A percentile compares a stretch with the other conserved stretches of the same genome.
Conservation (phyloP, 768 basidiomycete species). For the Mycena galopus region DNA sequence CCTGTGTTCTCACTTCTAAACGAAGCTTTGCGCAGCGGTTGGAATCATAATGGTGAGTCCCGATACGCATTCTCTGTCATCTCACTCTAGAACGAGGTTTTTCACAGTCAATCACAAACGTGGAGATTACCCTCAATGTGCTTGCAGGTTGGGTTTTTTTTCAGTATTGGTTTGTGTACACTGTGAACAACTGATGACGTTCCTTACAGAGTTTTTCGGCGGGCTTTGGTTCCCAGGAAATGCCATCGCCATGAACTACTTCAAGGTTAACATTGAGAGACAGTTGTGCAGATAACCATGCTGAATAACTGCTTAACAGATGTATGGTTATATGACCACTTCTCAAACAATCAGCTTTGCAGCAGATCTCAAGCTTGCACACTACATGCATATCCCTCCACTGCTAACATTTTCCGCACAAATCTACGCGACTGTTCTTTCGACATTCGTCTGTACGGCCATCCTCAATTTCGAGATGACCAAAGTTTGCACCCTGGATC, state of each 20-base stretch:
- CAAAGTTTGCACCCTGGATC: constrained; percentile 48
- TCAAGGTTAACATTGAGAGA: constrained; percentile 41
- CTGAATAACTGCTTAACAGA: constrained; percentile 22
- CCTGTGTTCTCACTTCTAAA: neutral
- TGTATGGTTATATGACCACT: constrained; percentile 48
- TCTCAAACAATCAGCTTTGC: constrained; percentile 44
- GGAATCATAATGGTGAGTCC: no score
- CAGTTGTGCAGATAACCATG: neutral
- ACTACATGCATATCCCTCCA: constrained; percentile 49
- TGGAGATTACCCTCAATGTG: constrained; percentile 49
- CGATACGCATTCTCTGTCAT: no score
- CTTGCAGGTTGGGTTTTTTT: constrained; percentile 53
- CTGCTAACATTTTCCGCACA: constrained; percentile 50
- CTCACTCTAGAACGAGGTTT: no score
- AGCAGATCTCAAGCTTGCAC: constrained; percentile 47
- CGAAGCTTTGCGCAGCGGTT: constrained; percentile 1
- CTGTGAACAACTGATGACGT: neutral
- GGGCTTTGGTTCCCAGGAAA: constrained; percentile 47
- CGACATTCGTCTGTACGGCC: constrained; percentile 43
- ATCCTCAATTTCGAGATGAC: constrained; percentile 48
- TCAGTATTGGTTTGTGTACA: constrained; percentile 11
- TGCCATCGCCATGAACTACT: constrained; percentile 50
- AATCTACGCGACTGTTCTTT: no score
- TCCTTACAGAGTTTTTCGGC: neutral
- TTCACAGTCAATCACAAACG: constrained; percentile 48